These are phyloP conservation scores for Candida stauntonica DNA, from an alignment of 805 yeast genomes.

Conservation along the genomic window DNA sequence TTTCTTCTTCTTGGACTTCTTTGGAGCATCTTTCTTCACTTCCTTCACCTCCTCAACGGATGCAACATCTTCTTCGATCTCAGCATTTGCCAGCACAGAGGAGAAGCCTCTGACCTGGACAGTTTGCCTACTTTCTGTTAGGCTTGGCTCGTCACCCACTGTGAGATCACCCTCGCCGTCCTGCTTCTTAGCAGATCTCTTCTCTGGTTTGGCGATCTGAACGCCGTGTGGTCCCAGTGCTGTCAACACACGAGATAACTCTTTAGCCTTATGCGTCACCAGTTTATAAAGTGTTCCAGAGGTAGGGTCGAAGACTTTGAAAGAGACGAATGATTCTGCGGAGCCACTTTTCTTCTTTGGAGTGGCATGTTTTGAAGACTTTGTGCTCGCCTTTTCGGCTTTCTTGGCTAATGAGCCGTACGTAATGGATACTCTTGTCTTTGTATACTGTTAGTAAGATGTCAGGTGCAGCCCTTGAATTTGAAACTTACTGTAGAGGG, in stretches of 20 bases:
- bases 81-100: constrained; percentile 23
- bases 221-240: constrained; percentile 68
- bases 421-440: constrained; percentile 26
- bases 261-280: constrained; percentile 58
- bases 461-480: not conserved
- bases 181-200: not conserved
- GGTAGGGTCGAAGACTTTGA: constrained; percentile 63
- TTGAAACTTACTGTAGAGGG: constrained; percentile 21
- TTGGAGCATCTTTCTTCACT: constrained; percentile 7
- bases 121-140: not conserved
- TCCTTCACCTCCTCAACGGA: constrained; percentile 6
- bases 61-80: constrained; percentile 18
- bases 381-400: constrained; percentile 7
- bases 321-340: constrained; percentile 26
- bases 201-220: constrained; percentile 10
- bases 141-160: not conserved
- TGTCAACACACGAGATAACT: constrained; percentile 64
- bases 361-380: constrained; percentile 3
- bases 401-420: constrained; percentile 25
- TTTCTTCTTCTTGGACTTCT: constrained; percentile 26
- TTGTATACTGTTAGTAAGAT: constrained; percentile 3
- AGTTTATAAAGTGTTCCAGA: constrained; percentile 59
- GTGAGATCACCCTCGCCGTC: not conserved
- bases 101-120: constrained; percentile 22
- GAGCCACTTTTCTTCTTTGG: constrained; percentile 4